Base-by-base conservation (phyloP, 2,329 filamentous ascomycete genomes). In the Aureobasidium mangrovei region DNA sequence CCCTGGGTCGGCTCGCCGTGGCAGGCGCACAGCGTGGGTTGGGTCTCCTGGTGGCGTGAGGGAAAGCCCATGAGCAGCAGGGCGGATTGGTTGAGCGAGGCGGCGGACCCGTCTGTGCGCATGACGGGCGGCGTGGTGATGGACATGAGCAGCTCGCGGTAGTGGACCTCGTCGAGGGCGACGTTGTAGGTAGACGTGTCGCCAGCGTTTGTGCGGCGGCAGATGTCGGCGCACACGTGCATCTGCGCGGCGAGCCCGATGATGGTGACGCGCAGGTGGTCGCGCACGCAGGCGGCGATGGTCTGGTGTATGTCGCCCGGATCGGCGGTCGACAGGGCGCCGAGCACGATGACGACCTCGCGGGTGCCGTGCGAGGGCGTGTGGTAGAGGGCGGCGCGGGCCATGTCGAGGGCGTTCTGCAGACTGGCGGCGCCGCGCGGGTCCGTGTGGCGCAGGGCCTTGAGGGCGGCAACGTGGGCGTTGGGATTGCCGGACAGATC, bases 11-110 rank as follows among this genome's bases (percentile, higher is more conserved):
- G 83, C 58, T 83, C 83, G 61, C 87, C 89, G 70, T 97, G 91
- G 66, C 93, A 98, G 4, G 91, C 90, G 68, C 93, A 98, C 58
- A 93, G 82, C 56, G 85, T 90, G 4, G 83, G 79, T 44, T 77
- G 75, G 27, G 82, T 77, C 52, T 88, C 87, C 4, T 93, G 81
- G 2, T 86, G 86, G 36, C 91, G 81, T 4, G 88, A 94, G 0
- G 93, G 93, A 65, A 98, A 98, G 4, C 93, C 93, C 91, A 98
- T 98, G 87, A 95, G 94, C 28, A 98, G 80, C 39, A 98, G 75
- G 2, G 79, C 77, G 54, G 75, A 67, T 9, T 29, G 27, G 53
- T 6, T 53, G 49, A 8, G 58, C 53, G 55, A 4, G 26, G 47
- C 7, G 43, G 41, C 35, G 7, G 62, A 60, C 51, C 66, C 64